A percentile compares a stretch with the other conserved stretches of the same genome.
These are phyloP conservation scores for Penicillium antarcticum DNA, from an alignment of 495 filamentous ascomycete genomes.

Conservation along the genomic window DNA sequence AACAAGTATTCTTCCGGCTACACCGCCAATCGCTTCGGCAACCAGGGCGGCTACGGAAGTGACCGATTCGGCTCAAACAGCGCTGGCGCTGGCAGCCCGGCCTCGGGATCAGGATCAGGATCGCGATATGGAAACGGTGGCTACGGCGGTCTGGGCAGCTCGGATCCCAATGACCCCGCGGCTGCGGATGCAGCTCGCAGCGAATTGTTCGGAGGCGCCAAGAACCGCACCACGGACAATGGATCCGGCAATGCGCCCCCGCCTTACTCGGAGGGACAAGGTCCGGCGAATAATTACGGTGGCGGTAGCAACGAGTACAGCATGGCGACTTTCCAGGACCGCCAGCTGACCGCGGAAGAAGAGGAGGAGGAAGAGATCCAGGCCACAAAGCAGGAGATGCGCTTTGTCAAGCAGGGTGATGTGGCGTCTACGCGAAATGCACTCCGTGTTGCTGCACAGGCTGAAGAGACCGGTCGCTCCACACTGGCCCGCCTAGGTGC, in stretches of 20 bases:
- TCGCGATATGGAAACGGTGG: conserved; percentile 60
- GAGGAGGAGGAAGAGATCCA: conserved; percentile 67
- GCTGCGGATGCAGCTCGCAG: conserved; percentile 54
- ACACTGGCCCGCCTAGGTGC: conserved; percentile 68
- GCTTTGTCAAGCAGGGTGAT: conserved; percentile 71
- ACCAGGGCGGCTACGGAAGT: conserved; percentile 60
- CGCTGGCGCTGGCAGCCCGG: conserved; percentile 24
- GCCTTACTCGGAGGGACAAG: conserved; percentile 38
- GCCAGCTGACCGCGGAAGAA: conserved; percentile 73
- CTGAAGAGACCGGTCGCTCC: conserved; percentile 66
- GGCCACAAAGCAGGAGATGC: conserved; percentile 70
- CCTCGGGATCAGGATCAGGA: conserved; percentile 13
- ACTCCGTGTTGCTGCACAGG: conserved; percentile 60
- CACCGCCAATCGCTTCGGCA: conserved; percentile 59
- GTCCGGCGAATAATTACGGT: conserved; percentile 31
- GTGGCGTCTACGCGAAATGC: conserved; percentile 69
- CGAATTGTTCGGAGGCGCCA: conserved; percentile 63
- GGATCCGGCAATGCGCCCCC: conserved; percentile 35
- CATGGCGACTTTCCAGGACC: conserved; percentile 60
- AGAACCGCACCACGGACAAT: conserved; percentile 49
- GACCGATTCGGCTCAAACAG: conserved; percentile 53
- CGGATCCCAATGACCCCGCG: conserved; percentile 51
- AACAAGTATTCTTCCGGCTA: conserved; percentile 49
- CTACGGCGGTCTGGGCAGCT: conserved; percentile 66
- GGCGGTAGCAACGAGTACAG: conserved; percentile 47